Evolutionary conservation across 768 basidiomycete genomes (phyloP).

Genomic region (Naganishia vishniacii): DNA sequence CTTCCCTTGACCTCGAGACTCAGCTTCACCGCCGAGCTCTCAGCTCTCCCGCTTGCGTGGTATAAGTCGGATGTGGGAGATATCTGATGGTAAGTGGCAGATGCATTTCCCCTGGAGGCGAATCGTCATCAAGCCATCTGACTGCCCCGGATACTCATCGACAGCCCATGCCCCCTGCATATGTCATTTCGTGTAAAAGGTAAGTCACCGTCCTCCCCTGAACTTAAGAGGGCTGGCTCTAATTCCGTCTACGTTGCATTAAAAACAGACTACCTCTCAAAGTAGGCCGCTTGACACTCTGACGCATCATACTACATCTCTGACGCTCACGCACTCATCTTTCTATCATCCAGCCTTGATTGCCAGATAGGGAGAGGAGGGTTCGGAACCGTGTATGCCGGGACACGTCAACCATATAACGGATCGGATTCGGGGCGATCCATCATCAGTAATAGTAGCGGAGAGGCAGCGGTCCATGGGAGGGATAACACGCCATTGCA

Average conservation of each 20-base stretch:
- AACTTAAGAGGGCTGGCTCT: too few species aligned
- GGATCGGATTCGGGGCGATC: neutral
- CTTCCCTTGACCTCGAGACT: neutral
- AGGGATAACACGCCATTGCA: neutral
- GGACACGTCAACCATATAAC: neutral
- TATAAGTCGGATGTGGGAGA: too few species aligned
- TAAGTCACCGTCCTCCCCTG: constrained; percentile 12
- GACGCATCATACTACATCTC: neutral
- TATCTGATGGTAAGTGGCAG: too few species aligned
- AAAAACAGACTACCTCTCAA: constrained; percentile 25
- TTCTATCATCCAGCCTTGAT: constrained; percentile 2
- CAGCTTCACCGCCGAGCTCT: neutral
- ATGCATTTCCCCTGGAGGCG: too few species aligned
- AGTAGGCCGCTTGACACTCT: neutral
- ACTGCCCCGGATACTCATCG: neutral
- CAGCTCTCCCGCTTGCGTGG: too few species aligned
- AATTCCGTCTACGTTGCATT: too few species aligned
- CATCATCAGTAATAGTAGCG: neutral
- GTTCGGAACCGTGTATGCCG: constrained; percentile 24
- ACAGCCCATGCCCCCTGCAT: neutral
- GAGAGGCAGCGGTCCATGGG: neutral
- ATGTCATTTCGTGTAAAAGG: constrained; percentile 29
- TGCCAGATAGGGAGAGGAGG: constrained; percentile 28
- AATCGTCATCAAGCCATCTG: too few species aligned
- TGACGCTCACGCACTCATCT: neutral